Evolutionary conservation across 345 rosid genomes (phyloP), one percentile per base, ranked within the genome.

Genomic region (Abelmoschus esculentus): DNA sequence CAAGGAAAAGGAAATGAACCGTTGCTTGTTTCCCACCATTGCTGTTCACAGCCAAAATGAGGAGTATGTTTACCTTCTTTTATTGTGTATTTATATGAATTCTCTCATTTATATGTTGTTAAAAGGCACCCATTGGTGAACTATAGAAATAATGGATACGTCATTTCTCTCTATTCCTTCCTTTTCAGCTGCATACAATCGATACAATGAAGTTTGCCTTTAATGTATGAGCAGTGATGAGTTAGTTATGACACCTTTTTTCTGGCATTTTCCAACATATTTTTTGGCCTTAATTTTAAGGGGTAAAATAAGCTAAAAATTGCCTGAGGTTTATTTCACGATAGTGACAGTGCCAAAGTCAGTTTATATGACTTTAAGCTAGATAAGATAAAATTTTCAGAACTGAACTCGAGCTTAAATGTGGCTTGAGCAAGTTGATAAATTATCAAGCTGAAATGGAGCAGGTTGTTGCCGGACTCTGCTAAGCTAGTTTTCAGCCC

Each of bases 41-140:
- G 86, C 93, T 77, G 96, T 95, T 80, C 93, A 95, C 77, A 95
- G 97, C 85, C 98, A 80, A 80, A 85, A 90, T 63, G 96, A 95
- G 80, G 99, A 95, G 98, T 95, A 91, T 73, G 96, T 78, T 60
- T 70, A 42, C 34, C 60, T 75, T 62, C 72, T 58, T 18, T 71
- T 64, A 70, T 26, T 2, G 29, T 13, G 28, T 55, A 12, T 17
- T 55, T 69, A 44, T 47, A 66, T 47, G 70, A 66, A 40, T 22
- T 42, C 17, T 42, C 11, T 63, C 17, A 42, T 61, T 34, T 38
- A 4, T 62, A n/a, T 62, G 14, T 17, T 36, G 29, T 61, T 10
- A 5, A 11, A 38, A 38, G 29, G 31, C 31, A 62, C 7, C 15
- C 28, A 19, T 47, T 47, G 3, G 52, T 12, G 52, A 47, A 47